phyloP scores from a whole-genome alignment of 2,329 filamentous ascomycete species.

The Pseudogymnoascus sp. region DNA sequence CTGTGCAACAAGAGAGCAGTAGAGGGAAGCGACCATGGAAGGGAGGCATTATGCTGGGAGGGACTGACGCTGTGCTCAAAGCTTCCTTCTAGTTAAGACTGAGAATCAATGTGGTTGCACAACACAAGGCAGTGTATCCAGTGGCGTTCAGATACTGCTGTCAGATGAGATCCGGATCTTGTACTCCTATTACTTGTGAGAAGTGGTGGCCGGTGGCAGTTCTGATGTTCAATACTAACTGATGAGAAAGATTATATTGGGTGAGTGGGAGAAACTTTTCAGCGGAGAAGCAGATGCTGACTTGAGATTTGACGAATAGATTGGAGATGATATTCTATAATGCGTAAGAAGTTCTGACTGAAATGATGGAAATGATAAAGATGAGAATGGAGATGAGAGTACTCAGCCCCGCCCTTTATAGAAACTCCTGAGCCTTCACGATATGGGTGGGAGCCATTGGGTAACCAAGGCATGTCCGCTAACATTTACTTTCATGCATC shows the following conservation, averaged over 20 bases:
- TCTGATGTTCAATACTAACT: neutral
- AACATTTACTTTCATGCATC: neutral
- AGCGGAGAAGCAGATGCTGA: neutral
- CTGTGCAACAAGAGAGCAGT: neutral
- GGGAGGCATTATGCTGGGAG: neutral
- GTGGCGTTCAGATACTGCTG: neutral
- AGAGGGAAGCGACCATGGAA: neutral
- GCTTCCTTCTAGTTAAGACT: neutral
- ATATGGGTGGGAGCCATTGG: constrained; percentile 6
- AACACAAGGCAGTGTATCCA: neutral
- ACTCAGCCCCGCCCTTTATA: neutral
- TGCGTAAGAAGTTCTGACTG: neutral
- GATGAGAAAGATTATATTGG: neutral
- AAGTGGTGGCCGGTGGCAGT: neutral
- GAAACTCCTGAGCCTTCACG: neutral
- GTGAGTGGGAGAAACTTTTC: neutral
- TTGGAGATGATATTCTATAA: neutral
- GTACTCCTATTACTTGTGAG: constrained; percentile 4
- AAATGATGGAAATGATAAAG: neutral
- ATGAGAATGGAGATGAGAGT: neutral
- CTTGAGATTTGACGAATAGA: neutral
- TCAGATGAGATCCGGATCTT: neutral
- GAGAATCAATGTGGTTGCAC: neutral
- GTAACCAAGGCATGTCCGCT: neutral
- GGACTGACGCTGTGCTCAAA: neutral